phyloP scores from a whole-genome alignment of 228 moss, liverwort and hornwort genomes.

The Sphagnum fallax region DNA sequence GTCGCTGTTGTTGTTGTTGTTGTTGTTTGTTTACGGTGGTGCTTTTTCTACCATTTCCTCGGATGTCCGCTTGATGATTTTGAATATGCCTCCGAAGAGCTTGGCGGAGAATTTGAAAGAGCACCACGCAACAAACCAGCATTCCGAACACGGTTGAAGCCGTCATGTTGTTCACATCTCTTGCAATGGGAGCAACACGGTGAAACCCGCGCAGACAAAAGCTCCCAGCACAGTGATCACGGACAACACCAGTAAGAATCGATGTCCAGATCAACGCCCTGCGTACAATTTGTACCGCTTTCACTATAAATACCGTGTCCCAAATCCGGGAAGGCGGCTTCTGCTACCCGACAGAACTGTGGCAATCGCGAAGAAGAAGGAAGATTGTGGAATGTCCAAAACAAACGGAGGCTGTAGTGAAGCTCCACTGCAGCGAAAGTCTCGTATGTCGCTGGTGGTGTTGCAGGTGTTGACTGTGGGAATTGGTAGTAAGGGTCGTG shows the following conservation, averaged over 20 bases:
- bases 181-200: constrained; percentile 16
- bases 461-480: not conserved
- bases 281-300: constrained; percentile 29
- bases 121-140: too few relatives aligned
- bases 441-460: constrained; percentile 16
- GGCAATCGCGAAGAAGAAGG: constrained; percentile 25
- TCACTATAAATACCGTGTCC: constrained; percentile 3
- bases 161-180: too few relatives aligned
- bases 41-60: too few relatives aligned
- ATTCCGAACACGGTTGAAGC: too few relatives aligned
- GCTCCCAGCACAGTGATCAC: constrained; percentile 26
- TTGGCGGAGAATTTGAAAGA: too few relatives aligned
- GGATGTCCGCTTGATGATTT: too few relatives aligned
- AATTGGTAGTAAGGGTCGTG: constrained; percentile 8
- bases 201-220: constrained; percentile 27
- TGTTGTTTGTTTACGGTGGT: too few relatives aligned
- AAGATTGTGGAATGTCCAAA: constrained; percentile 28
- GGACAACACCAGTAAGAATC: constrained; percentile 16
- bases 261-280: constrained; percentile 21
- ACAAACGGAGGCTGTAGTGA: constrained; percentile 11
- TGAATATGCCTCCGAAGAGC: too few relatives aligned
- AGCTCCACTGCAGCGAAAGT: constrained; percentile 24
- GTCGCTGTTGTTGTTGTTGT: too few relatives aligned
- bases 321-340: constrained; percentile 12
- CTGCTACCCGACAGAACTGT: constrained; percentile 20